phyloP scores from a whole-genome alignment of 768 basidiomycete genomes.

The Psilocybe cubensis region DNA sequence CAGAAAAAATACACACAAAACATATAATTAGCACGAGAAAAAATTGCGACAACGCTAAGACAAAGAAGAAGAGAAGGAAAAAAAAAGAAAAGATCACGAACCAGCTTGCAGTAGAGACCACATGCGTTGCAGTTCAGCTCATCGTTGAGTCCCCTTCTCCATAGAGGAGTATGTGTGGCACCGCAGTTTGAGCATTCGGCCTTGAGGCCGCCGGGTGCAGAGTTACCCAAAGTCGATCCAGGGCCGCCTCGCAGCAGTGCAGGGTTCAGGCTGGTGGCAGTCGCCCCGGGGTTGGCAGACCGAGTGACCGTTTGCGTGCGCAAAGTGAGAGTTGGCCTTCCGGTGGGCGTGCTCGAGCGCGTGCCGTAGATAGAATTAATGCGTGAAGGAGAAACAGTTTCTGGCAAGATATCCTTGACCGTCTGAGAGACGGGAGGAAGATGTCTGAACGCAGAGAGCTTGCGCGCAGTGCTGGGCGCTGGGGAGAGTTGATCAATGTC shows the following conservation, averaged over 20 bases:
- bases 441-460: constrained; percentile 30
- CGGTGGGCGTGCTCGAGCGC: constrained; percentile 43
- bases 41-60: constrained; percentile 3
- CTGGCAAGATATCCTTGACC: constrained; percentile 46
- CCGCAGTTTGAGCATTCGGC: constrained; percentile 90
- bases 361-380: constrained; percentile 57
- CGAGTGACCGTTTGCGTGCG: constrained; percentile 56
- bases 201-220: constrained; percentile 63
- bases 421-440: constrained; percentile 42
- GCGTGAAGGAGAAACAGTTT: constrained; percentile 62
- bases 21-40: constrained; percentile 13
- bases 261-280: constrained; percentile 59
- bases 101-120: constrained; percentile 86
- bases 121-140: constrained; percentile 91
- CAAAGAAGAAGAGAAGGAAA: not conserved
- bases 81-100: constrained; percentile 35
- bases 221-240: constrained; percentile 31
- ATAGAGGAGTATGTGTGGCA: constrained; percentile 86
- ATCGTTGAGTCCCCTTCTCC: constrained; percentile 85
- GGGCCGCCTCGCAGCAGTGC: constrained; percentile 39
- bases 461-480: constrained; percentile 33
- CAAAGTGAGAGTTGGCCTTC: constrained; percentile 64
- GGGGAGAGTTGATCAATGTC: constrained; percentile 32
- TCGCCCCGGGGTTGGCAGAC: constrained; percentile 66
- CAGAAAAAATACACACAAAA: constrained; percentile 1